Evolutionary conservation across 257 asterid species (phyloP).

Genomic region (Cordia subcordata): DNA sequence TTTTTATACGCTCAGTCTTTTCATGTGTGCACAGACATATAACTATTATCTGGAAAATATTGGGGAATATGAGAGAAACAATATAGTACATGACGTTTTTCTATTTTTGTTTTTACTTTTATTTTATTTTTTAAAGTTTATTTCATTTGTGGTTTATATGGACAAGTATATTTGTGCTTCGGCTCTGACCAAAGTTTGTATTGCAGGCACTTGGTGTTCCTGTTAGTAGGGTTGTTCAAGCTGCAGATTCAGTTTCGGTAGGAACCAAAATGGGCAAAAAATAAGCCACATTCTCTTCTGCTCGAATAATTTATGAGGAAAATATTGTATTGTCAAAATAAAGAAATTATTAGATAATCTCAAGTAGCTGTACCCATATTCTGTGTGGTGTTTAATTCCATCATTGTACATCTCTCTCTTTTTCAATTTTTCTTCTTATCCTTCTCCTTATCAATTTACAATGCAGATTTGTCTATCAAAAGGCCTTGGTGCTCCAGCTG

Average conservation of each 20-base stretch:
- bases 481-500: conserved; percentile 99
- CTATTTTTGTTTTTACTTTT: too few relatives aligned
- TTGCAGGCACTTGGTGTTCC: conserved; percentile 95
- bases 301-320: background rate
- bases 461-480: conserved; percentile 87
- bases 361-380: too few relatives aligned
- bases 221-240: conserved; percentile 78
- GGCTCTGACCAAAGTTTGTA: conserved; percentile 4
- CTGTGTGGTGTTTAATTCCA: too few relatives aligned
- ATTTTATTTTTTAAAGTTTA: too few relatives aligned
- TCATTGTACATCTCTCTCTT: background rate
- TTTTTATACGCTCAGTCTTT: too few relatives aligned
- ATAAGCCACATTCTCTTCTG: background rate
- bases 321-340: background rate
- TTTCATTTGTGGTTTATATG: too few relatives aligned
- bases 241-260: conserved; percentile 97
- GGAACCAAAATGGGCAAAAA: conserved; percentile 9
- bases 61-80: too few relatives aligned
- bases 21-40: too few relatives aligned
- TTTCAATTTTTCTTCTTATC: background rate
- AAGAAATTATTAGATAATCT: too few relatives aligned
- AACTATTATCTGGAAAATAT: too few relatives aligned
- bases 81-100: too few relatives aligned
- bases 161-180: too few relatives aligned
- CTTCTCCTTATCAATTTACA: background rate